A percentile compares a stretch with the other conserved stretches of the same genome.
These are phyloP conservation scores for Solanum chiquidenum DNA, from an alignment of 257 asterid species.

Conservation along the genomic window DNA sequence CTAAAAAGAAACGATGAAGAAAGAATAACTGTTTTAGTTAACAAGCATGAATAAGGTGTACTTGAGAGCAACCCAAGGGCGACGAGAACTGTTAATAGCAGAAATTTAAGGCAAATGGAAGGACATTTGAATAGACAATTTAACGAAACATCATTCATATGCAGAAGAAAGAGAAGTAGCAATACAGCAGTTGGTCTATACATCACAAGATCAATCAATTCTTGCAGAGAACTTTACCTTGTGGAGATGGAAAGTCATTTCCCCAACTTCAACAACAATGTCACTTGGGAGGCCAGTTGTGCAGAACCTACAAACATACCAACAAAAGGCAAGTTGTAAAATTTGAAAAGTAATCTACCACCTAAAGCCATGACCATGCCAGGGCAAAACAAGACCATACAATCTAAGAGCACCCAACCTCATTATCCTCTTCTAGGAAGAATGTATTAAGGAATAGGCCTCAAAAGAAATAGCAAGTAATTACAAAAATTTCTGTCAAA, in stretches of 20 bases:
- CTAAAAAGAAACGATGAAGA: background rate
- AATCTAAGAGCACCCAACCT: background rate
- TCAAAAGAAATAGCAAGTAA: background rate
- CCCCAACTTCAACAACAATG: constrained; percentile 83
- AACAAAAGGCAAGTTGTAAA: background rate
- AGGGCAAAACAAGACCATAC: background rate
- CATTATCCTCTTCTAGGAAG: background rate
- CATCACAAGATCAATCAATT: background rate
- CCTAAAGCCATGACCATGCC: background rate
- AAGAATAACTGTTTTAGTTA: background rate
- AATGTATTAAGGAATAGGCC: background rate
- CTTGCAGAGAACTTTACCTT: constrained; percentile 37
- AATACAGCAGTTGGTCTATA: background rate
- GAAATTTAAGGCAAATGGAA: background rate
- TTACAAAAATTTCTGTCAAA: background rate
- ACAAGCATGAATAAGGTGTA: background rate
- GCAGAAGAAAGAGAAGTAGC: background rate
- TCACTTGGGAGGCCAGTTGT: constrained; percentile 96
- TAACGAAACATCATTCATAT: background rate
- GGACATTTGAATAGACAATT: background rate
- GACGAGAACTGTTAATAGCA: background rate
- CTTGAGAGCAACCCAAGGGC: background rate
- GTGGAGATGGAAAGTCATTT: constrained; percentile 98
- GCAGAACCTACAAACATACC: constrained; percentile 57
- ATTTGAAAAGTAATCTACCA: background rate